Evolutionary conservation across 257 asterid genomes (phyloP).

Genomic region (Anisodus acutangulus): DNA sequence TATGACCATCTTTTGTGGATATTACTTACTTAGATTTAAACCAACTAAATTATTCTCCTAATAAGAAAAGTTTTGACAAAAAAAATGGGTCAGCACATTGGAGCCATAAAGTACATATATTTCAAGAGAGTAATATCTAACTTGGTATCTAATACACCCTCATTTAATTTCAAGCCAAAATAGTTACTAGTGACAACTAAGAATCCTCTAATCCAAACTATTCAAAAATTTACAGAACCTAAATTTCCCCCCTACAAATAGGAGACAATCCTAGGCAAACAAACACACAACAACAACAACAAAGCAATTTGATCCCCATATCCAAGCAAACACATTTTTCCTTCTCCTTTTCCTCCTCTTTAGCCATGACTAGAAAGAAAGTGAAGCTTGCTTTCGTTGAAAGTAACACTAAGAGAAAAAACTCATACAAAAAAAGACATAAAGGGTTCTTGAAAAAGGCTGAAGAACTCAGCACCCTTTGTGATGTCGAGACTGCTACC

Average conservation of each 20-base stretch:
- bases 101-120: background rate
- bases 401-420: constrained; percentile 15
- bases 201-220: background rate
- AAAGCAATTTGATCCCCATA: background rate
- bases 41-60: background rate
- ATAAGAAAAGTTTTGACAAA: background rate
- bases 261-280: background rate
- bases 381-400: constrained; percentile 27
- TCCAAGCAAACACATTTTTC: background rate
- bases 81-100: background rate
- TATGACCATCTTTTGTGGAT: background rate
- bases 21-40: too few relatives aligned
- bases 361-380: constrained; percentile 9
- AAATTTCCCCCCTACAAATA: background rate
- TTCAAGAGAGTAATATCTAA: background rate
- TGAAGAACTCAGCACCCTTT: constrained; percentile 30
- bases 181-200: background rate
- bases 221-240: background rate
- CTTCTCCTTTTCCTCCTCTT: background rate
- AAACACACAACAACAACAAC: background rate
- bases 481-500: constrained; percentile 30
- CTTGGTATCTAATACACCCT: background rate
- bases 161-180: background rate
- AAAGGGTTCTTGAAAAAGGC: constrained; percentile 32
- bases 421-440: constrained; percentile 22